phyloP scores from a whole-genome alignment of 2,329 filamentous ascomycete genomes.

The Bisporella sp. region DNA sequence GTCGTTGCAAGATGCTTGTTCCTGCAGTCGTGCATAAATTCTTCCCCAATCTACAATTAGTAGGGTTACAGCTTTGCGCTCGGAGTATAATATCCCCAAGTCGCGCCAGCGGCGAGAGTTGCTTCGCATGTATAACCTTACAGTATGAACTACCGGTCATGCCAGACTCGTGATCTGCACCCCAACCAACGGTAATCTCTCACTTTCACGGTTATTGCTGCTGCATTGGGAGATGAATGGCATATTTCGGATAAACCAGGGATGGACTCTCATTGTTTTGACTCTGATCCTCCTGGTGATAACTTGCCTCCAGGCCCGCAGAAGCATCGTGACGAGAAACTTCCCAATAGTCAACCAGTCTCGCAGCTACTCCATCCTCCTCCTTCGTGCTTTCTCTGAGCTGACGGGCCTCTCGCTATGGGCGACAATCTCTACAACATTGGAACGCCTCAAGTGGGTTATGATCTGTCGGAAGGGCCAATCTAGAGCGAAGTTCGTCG shows the following conservation, averaged over 20 bases:
- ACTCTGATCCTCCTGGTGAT: not conserved
- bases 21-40: no score
- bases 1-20: no score
- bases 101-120: no score
- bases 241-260: not conserved
- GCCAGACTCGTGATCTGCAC: no score
- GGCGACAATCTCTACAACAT: not conserved
- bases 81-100: no score
- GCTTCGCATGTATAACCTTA: no score
- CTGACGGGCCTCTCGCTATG: not conserved
- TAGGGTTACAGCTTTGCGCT: no score
- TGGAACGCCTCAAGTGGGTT: not conserved
- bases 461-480: not conserved
- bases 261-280: not conserved
- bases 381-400: not conserved
- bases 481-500: not conserved
- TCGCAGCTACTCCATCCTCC: not conserved
- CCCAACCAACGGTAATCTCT: no score
- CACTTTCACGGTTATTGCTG: no score
- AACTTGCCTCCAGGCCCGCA: not conserved
- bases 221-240: not conserved
- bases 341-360: not conserved
- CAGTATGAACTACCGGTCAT: no score
- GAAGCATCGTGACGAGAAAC: not conserved
- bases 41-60: no score